Percentiles rank a stretch among this genome's conserved stretches.
Conservation (phyloP, 768 basidiomycete genomes). For the Hypholoma fasciculare region DNA sequence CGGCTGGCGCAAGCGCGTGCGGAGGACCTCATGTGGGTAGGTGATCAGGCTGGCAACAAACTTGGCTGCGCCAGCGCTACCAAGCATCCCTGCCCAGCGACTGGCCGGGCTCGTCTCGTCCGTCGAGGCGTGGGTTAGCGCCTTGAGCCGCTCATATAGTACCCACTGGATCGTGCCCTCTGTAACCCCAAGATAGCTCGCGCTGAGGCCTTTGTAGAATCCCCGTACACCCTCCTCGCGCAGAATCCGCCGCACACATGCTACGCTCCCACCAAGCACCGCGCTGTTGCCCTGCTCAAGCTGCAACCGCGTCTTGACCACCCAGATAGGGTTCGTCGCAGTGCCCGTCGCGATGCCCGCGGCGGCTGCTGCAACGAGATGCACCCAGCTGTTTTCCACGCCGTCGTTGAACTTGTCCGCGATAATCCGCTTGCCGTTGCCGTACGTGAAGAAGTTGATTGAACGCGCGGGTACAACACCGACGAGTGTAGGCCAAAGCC, state of each 20-base stretch:
- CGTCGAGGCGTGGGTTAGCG: constrained; percentile 41
- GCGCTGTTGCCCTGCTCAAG: constrained; percentile 40
- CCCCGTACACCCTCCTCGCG: constrained; percentile 82
- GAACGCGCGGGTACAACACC: constrained; percentile 95
- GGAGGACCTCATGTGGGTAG: constrained; percentile 97
- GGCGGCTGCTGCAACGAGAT: constrained; percentile 80
- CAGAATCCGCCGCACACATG: constrained; percentile 71
- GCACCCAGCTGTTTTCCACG: constrained; percentile 81
- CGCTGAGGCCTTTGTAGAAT: constrained; percentile 94
- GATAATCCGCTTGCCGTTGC: constrained; percentile 92
- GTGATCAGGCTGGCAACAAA: constrained; percentile 93
- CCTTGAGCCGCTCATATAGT: constrained; percentile 91
- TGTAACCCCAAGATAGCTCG: constrained; percentile 93
- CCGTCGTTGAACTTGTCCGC: constrained; percentile 81
- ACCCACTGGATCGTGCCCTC: constrained; percentile 98
- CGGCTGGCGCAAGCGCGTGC: constrained; percentile 91
- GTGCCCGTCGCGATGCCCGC: constrained; percentile 89
- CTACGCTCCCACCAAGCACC: constrained; percentile 52
- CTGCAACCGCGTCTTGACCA: constrained; percentile 96
- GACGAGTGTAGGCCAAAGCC: constrained; percentile 90
- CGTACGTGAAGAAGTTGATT: constrained; percentile 98
- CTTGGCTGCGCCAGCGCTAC: constrained; percentile 91
- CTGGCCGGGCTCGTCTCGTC: constrained; percentile 41
- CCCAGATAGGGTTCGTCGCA: constrained; percentile 98
- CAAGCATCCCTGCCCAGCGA: constrained; percentile 83